Base-by-base conservation (phyloP, 139 green algal species). In the Chlorella sp. region DNA sequence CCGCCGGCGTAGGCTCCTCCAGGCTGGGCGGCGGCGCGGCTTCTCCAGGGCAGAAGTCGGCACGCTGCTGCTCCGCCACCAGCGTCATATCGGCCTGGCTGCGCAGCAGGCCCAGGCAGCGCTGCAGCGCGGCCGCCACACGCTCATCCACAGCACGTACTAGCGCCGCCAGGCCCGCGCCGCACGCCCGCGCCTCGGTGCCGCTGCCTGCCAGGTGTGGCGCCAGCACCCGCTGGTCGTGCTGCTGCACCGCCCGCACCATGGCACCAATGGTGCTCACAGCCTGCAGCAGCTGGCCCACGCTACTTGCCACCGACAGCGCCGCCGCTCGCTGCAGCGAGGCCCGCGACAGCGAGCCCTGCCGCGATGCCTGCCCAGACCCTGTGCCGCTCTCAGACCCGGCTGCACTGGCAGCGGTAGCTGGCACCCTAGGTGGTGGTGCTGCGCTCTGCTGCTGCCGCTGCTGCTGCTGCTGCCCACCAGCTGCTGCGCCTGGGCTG, bases 1-100 rank as follows among this genome's bases (percentile, higher is more conserved):
- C 94, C 2, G 93, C 93, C 21, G 88, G 74, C 0, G 92, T 96
- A 38, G 93, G 92, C 12, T 56, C 73, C 38, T 95, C 92, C 57
- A 95, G 85, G 57, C 78, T 70, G 30, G 55, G 85, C 39, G 82
- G 78, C 13, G 85, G 36, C 26, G 32, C 85, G 28, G 84, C 88
- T 51, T 90, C 91, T 18, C 69, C 70, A 0, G 93, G 92, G 41
- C 74, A 79, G 74, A 95, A 95, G 71, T 96, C 93, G 4, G 85
- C 67, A 13, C 79, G 80, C 36, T 83, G 74, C 84, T 96, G 93
- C 88, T 94, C 89, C 20, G 65, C 78, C 3, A 28, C 57, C 83
- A 96, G 84, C 41, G 88, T 91, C 21, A 75, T 74, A 65, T 94
- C 91, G 44, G 90, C 47, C 89, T 94, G 90, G 7, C 0, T 0